These are phyloP conservation scores for Lactarius hatsudake DNA, from an alignment of 768 basidiomycete genomes.

Conservation along the genomic window DNA sequence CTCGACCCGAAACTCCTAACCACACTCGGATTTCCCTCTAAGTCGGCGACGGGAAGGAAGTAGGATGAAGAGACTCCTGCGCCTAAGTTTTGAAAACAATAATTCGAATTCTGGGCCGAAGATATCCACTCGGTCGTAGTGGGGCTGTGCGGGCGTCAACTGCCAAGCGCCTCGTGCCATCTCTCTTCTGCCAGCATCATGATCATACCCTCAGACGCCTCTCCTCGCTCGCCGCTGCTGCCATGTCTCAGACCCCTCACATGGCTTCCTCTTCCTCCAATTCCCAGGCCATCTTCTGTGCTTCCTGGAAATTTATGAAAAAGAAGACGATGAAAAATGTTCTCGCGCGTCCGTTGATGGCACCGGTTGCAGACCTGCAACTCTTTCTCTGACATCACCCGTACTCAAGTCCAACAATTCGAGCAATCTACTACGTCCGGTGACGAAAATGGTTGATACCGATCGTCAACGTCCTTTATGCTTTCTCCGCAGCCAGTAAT, in stretches of 20 bases:
- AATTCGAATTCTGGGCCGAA: too few species aligned
- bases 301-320: not conserved
- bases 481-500: not conserved
- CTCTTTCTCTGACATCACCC: not conserved
- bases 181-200: too few species aligned
- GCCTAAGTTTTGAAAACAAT: too few species aligned
- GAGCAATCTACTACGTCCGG: not conserved
- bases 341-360: not conserved
- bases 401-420: not conserved
- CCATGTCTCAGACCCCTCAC: not conserved
- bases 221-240: not conserved
- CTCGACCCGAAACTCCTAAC: too few species aligned
- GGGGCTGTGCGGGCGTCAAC: too few species aligned
- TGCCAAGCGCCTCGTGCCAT: too few species aligned
- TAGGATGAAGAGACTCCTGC: too few species aligned
- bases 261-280: not conserved
- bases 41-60: too few species aligned
- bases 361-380: not conserved
- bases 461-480: not conserved
- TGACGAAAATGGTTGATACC: not conserved
- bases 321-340: not conserved
- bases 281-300: not conserved
- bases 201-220: not conserved
- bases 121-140: too few species aligned
- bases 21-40: too few species aligned